Base-by-base conservation (phyloP, 192 early-diverging fungal species). In the Paraglomus brasilianum region DNA sequence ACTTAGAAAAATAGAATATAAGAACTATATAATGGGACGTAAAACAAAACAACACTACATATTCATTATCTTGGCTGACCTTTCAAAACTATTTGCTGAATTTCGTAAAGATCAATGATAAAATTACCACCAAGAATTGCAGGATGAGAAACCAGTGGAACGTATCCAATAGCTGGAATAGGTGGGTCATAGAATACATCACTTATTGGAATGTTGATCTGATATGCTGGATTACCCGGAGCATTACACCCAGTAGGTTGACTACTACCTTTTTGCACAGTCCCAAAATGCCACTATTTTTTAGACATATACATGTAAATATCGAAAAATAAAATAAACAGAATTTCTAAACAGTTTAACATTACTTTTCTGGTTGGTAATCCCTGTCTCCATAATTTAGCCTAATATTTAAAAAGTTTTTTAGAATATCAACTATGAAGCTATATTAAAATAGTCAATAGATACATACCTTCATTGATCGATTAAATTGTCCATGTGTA, bases 371-470 rank as follows among this genome's bases (percentile, higher is more conserved):
- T 60, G 39, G 58, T 60, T 30, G 58, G 36, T 7, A 60, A 60
- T 60, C 39, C 58, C 17, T 60, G 24, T 65, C 30, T 55, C 66
- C 49, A 67, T 43, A 67, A 44, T 13, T 30, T 67, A 5, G 51
- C 51, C 49, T 67, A 67, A 67, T 67, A 67, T 67, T 52, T 39
- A 67, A 66, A 67, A 67, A 52, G 39, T 30, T 30, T 19, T 66
- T 39, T 67, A 19, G 38, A n/a, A 67, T 24, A 53, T 67, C 30
- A 67, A 67, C 30, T 30, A 30, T 3, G 30, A 11, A 40, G 43
- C 38, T 17, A 63, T 45, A 63, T 2, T 44, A 45, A 63, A 36
- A 63, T 36, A 63, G 61, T 38, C 13, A 38, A 24, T 63, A 63
- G 45, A n/a, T 63, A 63, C 61, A 45, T 47, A 63, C 45, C 40